Base-by-base conservation (phyloP, 1,284 basidiomycete genomes). In the Cryptococcus depauperatus region DNA sequence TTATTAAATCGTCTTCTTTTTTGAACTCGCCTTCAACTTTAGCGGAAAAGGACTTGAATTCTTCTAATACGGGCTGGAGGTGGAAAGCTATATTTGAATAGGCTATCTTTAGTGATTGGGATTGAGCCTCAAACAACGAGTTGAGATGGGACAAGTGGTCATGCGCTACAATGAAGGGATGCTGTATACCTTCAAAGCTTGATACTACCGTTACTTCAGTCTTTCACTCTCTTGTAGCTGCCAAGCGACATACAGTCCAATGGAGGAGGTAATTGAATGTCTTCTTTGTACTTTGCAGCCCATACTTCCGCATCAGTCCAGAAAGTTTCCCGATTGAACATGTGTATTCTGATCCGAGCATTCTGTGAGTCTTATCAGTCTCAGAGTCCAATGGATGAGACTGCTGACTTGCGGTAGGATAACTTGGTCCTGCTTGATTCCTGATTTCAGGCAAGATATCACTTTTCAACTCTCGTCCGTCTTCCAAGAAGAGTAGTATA, bases 251-350 rank as follows among this genome's bases (percentile, higher is more conserved):
- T 32, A 66, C 67, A 29, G 38, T 64, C 58, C 13, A 68, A 28
- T 13, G 54, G 56, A 9, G 61, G 64, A 1, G 65, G 67, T 8
- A 65, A 48, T 23, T 57, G 46, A 0, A 68, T 43, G 10, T 62
- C 62, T 43, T 69, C 67, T 37, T 61, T 51, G 26, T 61, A 54
- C 34, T 61, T 54, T 5, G 39, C 46, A 1, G 61, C 64, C 59
- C 61, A 65, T 23, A 53, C 47, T 27, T 68, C 65, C 1, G 64
- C 53, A 11, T 68, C 64, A 19, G 55, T 54, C 50, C 59, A 69
- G 55, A 69, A 69, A 1, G 64, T 66, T 43, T 65, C 65, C 34
- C 64, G 46, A 35, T 69, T 65, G 57, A 60, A 69, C 26, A 66
- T 47, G 40, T 64, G 68, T 21, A 68, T 40, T 1, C 48, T 48